Percentiles rank a stretch among this genome's conserved stretches.
phyloP scores from a whole-genome alignment of 768 basidiomycete species.

The Boletus edulis region DNA sequence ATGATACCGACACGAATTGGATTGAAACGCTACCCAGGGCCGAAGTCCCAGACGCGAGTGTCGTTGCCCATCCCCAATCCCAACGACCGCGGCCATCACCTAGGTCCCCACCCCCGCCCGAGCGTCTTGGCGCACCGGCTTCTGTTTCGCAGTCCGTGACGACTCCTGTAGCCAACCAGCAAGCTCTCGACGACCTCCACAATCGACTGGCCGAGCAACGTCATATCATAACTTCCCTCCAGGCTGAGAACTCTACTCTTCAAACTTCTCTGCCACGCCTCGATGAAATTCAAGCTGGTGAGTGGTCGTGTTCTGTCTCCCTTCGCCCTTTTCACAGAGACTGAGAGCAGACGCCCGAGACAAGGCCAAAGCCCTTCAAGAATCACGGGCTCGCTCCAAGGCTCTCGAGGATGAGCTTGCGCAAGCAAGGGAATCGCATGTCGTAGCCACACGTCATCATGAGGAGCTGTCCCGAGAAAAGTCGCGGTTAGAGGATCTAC shows the following conservation, averaged over 20 bases:
- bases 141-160: conserved; percentile 3
- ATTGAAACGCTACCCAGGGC: conserved; percentile 55
- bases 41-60: conserved; percentile 26
- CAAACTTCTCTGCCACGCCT: conserved; percentile 26
- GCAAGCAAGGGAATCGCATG: conserved; percentile 11
- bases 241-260: conserved; percentile 27
- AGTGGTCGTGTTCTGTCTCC: conserved; percentile 1
- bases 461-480: conserved; percentile 25
- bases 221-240: conserved; percentile 18
- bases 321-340: background rate
- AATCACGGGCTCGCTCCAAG: conserved; percentile 17
- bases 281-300: conserved; percentile 33
- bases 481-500: conserved; percentile 18
- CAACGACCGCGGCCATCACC: conserved; percentile 20
- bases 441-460: conserved; percentile 5
- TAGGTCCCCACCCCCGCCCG: conserved; percentile 14
- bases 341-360: conserved; percentile 15
- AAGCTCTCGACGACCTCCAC: conserved; percentile 11
- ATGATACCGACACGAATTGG: conserved; percentile 51
- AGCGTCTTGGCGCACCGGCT: conserved; percentile 5
- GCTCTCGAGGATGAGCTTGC: conserved; percentile 23
- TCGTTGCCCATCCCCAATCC: conserved; percentile 33
- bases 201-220: conserved; percentile 17
- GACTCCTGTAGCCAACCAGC: background rate
- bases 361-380: conserved; percentile 15